phyloP scores from a whole-genome alignment of 176 grass and related monocot genomes.

The Aegilops umbellulata region DNA sequence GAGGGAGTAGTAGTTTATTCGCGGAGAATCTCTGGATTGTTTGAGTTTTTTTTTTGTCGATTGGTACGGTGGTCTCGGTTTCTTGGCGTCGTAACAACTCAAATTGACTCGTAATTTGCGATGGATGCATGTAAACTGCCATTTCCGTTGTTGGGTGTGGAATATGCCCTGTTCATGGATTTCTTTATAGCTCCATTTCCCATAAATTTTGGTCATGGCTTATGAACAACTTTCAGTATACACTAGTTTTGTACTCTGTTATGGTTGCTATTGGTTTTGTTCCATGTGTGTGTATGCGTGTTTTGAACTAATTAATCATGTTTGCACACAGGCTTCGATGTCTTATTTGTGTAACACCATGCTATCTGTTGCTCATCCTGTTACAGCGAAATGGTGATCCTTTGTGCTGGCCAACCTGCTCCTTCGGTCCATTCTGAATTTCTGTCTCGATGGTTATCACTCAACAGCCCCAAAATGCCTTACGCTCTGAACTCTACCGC shows the following conservation, averaged over 20 bases:
- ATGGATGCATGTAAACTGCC: not conserved
- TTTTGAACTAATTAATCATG: not conserved
- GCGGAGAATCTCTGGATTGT: not conserved
- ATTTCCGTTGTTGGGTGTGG: not conserved
- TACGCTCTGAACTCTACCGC: not conserved
- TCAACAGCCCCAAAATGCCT: constrained; percentile 30
- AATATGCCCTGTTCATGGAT: not conserved
- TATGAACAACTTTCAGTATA: not conserved
- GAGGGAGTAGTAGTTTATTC: not conserved
- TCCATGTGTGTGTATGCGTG: not conserved
- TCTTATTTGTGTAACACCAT: not conserved
- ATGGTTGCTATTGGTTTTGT: not conserved
- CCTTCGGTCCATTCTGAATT: constrained; percentile 33
- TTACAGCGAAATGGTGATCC: constrained; percentile 39
- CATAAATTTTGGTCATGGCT: not conserved
- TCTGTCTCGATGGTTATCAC: constrained; percentile 17
- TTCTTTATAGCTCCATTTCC: not conserved
- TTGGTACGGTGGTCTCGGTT: not conserved
- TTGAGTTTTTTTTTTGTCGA: not conserved
- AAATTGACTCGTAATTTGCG: not conserved
- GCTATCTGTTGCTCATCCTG: not conserved
- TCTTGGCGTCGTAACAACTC: not conserved
- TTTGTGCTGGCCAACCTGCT: constrained; percentile 10
- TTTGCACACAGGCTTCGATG: not conserved
- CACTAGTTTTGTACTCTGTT: not conserved